Evolutionary conservation across 2,329 filamentous ascomycete genomes (phyloP).

Genomic region (Cadophora sp.): DNA sequence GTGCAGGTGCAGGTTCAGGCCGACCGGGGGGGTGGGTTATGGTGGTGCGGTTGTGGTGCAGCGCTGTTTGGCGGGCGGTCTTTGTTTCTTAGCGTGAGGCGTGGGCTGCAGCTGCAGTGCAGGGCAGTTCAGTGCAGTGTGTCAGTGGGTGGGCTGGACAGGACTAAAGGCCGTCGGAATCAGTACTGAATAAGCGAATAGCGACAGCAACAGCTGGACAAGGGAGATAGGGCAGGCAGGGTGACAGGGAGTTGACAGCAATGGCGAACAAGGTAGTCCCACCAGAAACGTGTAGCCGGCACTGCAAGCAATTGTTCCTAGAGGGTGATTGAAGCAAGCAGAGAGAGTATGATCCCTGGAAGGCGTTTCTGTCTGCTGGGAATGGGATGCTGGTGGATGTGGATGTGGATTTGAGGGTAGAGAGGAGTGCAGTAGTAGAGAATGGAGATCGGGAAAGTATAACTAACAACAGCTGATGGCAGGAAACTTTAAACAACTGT

Average conservation of each 20-base stretch:
- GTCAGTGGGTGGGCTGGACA: too few relatives aligned
- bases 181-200: neutral
- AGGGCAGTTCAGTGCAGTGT: too few relatives aligned
- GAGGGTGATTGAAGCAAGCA: too few relatives aligned
- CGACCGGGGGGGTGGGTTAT: neutral
- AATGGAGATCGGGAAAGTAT: neutral
- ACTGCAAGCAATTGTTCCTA: neutral
- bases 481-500: neutral
- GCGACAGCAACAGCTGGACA: neutral
- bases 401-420: too few relatives aligned
- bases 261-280: too few relatives aligned
- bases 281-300: neutral
- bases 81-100: neutral
- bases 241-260: neutral
- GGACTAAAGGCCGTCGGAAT: neutral
- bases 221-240: too few relatives aligned
- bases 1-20: neutral
- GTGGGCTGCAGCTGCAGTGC: neutral
- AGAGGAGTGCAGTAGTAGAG: too few relatives aligned
- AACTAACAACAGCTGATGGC: slow-evolving; percentile 1
- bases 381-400: neutral
- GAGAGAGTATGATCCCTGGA: slow-evolving; percentile 13
- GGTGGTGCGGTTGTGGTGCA: neutral
- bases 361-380: neutral
- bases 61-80: neutral